A percentile compares a stretch with the other conserved stretches of the same genome.
phyloP scores from a whole-genome alignment of 2,329 filamentous ascomycete genomes.

The Paecilomyces dactylethromorphus region DNA sequence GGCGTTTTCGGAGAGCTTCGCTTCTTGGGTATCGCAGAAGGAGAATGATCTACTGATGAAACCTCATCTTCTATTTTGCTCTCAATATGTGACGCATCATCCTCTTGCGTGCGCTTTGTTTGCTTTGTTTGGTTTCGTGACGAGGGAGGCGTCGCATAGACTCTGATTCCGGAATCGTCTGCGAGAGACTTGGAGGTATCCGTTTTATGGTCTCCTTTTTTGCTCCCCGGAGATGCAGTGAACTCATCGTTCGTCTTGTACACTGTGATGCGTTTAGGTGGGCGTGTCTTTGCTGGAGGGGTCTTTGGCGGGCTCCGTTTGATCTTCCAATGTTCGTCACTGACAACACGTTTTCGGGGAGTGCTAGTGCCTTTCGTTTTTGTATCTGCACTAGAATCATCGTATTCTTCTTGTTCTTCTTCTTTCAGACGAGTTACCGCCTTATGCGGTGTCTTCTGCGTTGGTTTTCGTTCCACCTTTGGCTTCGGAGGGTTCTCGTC shows the following conservation, averaged over 20 bases:
- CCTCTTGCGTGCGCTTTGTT: conserved; percentile 12
- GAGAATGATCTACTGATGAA: conserved; percentile 8
- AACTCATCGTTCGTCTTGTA: conserved; percentile 28
- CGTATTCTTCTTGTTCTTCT: conserved; percentile 20
- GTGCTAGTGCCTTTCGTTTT: conserved; percentile 48
- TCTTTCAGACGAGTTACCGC: conserved; percentile 12
- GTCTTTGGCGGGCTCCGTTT: conserved; percentile 43
- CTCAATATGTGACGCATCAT: conserved; percentile 14
- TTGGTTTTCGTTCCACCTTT: conserved; percentile 18
- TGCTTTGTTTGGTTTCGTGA: conserved; percentile 18
- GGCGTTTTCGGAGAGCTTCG: conserved; percentile 16
- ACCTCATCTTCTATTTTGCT: conserved; percentile 12
- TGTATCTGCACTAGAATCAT: conserved; percentile 19
- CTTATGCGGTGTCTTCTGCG: conserved; percentile 3
- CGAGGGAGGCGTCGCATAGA: conserved; percentile 16
- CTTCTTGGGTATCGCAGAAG: conserved; percentile 12
- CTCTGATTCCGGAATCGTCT: conserved; percentile 20
- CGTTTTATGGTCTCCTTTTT: conserved; percentile 18
- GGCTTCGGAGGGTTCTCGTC: conserved; percentile 17
- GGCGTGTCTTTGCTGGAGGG: conserved; percentile 32
- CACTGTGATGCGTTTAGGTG: conserved; percentile 36
- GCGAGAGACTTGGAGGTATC: conserved; percentile 14
- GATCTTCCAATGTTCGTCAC: conserved; percentile 76
- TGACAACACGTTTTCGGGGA: conserved; percentile 87
- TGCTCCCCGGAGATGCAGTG: conserved; percentile 18